Base-by-base conservation (phyloP, 208 protist species). In the Trypanosomatidae sp. region DNA sequence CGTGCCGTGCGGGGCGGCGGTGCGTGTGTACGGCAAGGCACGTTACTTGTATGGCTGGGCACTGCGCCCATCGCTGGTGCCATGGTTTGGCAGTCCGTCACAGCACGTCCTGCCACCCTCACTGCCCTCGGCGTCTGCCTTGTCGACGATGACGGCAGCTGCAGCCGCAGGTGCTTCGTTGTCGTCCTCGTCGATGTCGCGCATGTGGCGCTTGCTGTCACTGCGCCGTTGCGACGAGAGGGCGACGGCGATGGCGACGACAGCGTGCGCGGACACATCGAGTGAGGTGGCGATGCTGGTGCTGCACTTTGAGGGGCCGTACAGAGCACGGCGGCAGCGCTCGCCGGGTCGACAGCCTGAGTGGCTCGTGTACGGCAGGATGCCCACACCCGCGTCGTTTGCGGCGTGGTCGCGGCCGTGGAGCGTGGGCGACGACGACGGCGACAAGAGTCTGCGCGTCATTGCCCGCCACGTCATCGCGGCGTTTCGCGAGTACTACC, bases 261-360 rank as follows among this genome's bases (percentile, higher is more conserved):
- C n/a, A n/a, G n/a, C n/a, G n/a, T n/a, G n/a, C n/a, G n/a, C n/a
- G n/a, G n/a, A n/a, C n/a, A n/a, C n/a, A n/a, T n/a, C n/a, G n/a
- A n/a, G n/a, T n/a, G 82, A 89, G 20, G 71, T 72, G 4, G 84
- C 79, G 7, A 40, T 92, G 4, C 52, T 92, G 0, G 76, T 87
- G n/a, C 59, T 92, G 22, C 84, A 92, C 49, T 92, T 76, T 60
- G 84, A 89, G 44, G 84, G 84, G 0, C 84, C 84, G n/a, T n/a
- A n/a, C n/a, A n/a, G n/a, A n/a, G n/a, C n/a, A n/a, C n/a, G n/a
- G 1, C 83, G 84, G 61, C 46, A 72, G 51, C 71, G 83, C 3
- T 88, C 77, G 3, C 50, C 84, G n/a, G 38, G 86, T 20, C 47
- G 86, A 28, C 66, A 88, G 28, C 78, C 78, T 7, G 83, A 92